Conservation (phyloP, 768 basidiomycete genomes). For the Tylopilus intermedius region DNA sequence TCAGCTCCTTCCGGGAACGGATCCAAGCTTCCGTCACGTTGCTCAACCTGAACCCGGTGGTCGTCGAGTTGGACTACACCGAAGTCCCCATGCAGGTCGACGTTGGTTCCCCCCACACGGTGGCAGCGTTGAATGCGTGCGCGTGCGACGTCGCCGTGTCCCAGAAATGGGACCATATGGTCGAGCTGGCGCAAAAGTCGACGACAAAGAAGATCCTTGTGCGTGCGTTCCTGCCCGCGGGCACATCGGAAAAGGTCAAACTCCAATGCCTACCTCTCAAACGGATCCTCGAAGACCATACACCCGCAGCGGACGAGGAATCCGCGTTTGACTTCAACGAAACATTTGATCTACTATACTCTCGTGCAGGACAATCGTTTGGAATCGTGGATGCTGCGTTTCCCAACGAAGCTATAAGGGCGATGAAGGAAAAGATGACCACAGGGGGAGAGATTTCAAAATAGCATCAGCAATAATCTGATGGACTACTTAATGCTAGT, state of each 20-base stretch:
- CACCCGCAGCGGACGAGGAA: constrained; percentile 13
- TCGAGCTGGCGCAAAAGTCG: constrained; percentile 26
- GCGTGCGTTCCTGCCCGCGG: constrained; percentile 26
- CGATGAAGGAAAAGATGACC: constrained; percentile 10
- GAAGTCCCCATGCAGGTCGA: constrained; percentile 13
- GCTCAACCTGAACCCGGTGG: constrained; percentile 10
- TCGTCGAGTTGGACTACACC: constrained; percentile 27
- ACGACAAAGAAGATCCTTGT: constrained; percentile 20
- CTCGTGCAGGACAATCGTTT: constrained; percentile 15
- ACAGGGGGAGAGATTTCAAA: background rate
- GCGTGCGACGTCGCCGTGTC: constrained; percentile 18
- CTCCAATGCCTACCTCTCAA: constrained; percentile 24
- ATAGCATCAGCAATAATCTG: background rate
- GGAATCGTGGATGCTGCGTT: constrained; percentile 21
- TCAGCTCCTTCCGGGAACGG: constrained; percentile 12
- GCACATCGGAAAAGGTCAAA: constrained; percentile 22
- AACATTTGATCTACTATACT: constrained; percentile 25
- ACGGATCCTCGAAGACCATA: constrained; percentile 11
- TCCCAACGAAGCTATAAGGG: constrained; percentile 16
- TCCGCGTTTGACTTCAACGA: constrained; percentile 12
- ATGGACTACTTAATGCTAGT: background rate
- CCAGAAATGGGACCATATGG: constrained; percentile 25
- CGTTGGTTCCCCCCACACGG: constrained; percentile 14
- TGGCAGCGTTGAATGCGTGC: constrained; percentile 16
- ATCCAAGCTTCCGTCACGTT: constrained; percentile 12